Evolutionary conservation across 2,329 filamentous ascomycete species (phyloP).

Genomic region (Pseudopithomyces maydicus): DNA sequence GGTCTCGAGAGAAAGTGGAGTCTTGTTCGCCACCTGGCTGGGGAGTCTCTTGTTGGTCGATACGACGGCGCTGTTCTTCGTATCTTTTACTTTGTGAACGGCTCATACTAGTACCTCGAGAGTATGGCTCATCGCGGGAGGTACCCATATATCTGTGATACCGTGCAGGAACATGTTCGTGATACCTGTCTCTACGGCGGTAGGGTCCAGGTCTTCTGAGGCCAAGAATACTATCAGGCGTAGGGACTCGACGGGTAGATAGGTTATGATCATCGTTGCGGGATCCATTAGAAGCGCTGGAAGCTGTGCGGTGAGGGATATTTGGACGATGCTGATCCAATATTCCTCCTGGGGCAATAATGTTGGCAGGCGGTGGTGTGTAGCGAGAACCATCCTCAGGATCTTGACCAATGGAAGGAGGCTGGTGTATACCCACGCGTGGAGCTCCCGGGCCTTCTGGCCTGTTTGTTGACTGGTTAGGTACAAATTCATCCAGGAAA

Average conservation of each 20-base stretch:
- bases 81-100: conserved; percentile 43
- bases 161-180: conserved; percentile 39
- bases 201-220: conserved; percentile 33
- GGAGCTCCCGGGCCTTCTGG: conserved; percentile 15
- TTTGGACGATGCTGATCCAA: conserved; percentile 20
- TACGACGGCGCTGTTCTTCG: conserved; percentile 41
- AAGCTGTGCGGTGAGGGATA: conserved; percentile 29
- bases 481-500: conserved; percentile 40
- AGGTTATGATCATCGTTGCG: conserved; percentile 33
- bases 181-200: conserved; percentile 37
- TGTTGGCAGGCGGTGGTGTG: conserved; percentile 32
- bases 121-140: conserved; percentile 40
- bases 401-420: conserved; percentile 22
- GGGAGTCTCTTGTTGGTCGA: conserved; percentile 44
- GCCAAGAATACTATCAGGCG: conserved; percentile 28
- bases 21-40: conserved; percentile 38
- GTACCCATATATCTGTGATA: conserved; percentile 45
- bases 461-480: conserved; percentile 23
- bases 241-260: conserved; percentile 30
- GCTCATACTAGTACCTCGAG: conserved; percentile 40
- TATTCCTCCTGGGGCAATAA: conserved; percentile 19
- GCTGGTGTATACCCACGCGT: conserved; percentile 20
- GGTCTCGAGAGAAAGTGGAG: conserved; percentile 36
- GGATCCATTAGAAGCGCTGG: conserved; percentile 40
- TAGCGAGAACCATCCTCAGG: conserved; percentile 35